phyloP scores from a whole-genome alignment of 768 basidiomycete genomes.

The Agaricus subrufescens region DNA sequence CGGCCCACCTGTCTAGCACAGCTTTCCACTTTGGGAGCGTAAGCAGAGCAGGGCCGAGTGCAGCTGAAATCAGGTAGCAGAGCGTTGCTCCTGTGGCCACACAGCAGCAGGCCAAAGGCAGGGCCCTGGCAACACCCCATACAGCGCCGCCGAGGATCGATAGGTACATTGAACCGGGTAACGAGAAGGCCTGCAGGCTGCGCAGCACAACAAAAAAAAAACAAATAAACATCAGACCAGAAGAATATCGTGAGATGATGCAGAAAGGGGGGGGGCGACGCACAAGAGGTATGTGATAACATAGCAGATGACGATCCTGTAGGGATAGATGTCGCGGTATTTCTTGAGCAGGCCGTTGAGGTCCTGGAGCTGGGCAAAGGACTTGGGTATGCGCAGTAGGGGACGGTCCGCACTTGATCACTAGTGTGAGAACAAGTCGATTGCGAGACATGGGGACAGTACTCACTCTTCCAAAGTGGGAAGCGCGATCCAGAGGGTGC shows the following conservation, averaged over 20 bases:
- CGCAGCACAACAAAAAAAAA: neutral
- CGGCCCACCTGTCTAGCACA: constrained; percentile 76
- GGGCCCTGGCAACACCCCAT: constrained; percentile 83
- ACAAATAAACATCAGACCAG: neutral
- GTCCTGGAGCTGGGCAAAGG: constrained; percentile 80
- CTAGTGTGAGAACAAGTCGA: constrained; percentile 12
- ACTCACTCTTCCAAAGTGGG: constrained; percentile 77
- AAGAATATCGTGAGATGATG: constrained; percentile 3
- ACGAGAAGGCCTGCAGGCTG: constrained; percentile 93
- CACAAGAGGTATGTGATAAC: constrained; percentile 90
- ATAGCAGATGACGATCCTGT: constrained; percentile 82
- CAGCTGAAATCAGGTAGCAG: constrained; percentile 89
- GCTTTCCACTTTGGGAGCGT: constrained; percentile 83
- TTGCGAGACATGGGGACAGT: neutral
- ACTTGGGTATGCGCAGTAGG: constrained; percentile 77
- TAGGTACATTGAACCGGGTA: constrained; percentile 97
- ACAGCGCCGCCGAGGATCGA: constrained; percentile 95
- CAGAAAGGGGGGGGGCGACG: constrained; percentile 23
- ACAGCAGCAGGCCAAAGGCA: constrained; percentile 88
- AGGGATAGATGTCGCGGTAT: constrained; percentile 85
- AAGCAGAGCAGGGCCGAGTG: constrained; percentile 88
- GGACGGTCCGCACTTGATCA: constrained; percentile 64
- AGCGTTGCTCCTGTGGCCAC: constrained; percentile 88
- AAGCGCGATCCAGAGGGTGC: constrained; percentile 75
- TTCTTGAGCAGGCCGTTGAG: constrained; percentile 87